phyloP scores from a whole-genome alignment of 2,329 filamentous ascomycete species.

The Gliomastix tumulicola region DNA sequence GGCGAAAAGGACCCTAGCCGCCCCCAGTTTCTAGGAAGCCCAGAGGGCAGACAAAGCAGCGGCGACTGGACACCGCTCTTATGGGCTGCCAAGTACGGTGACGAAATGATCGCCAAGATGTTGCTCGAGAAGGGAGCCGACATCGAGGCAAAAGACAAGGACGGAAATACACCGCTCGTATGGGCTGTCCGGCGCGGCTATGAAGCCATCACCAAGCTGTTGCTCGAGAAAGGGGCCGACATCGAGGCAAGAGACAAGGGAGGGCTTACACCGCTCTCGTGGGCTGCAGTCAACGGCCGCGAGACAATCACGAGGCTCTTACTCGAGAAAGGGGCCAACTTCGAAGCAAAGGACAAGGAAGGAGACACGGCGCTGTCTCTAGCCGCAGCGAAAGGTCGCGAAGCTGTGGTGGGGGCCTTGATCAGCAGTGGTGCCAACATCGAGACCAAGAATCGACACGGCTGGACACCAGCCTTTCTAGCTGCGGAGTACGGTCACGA shows the following conservation, averaged over 20 bases:
- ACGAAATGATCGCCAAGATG: conserved; percentile 1
- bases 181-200: neutral
- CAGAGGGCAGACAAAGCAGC: neutral
- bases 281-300: neutral
- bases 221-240: conserved; percentile 1
- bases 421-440: neutral
- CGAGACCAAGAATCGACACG: neutral
- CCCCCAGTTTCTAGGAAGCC: no score
- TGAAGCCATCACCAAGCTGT: conserved; percentile 1
- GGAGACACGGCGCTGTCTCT: neutral
- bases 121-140: conserved; percentile 1
- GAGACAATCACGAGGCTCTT: neutral
- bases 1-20: neutral
- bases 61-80: neutral
- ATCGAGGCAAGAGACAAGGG: neutral
- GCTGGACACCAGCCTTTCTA: no score
- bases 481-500: no score
- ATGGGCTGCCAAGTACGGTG: neutral
- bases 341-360: conserved; percentile 1
- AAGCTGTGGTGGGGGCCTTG: neutral
- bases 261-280: neutral
- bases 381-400: neutral
- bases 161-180: neutral
- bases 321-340: conserved; percentile 2
- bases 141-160: neutral